These are phyloP conservation scores for Ceratocystis diversiconidia DNA, from an alignment of 2,329 filamentous ascomycete genomes.

Conservation along the genomic window DNA sequence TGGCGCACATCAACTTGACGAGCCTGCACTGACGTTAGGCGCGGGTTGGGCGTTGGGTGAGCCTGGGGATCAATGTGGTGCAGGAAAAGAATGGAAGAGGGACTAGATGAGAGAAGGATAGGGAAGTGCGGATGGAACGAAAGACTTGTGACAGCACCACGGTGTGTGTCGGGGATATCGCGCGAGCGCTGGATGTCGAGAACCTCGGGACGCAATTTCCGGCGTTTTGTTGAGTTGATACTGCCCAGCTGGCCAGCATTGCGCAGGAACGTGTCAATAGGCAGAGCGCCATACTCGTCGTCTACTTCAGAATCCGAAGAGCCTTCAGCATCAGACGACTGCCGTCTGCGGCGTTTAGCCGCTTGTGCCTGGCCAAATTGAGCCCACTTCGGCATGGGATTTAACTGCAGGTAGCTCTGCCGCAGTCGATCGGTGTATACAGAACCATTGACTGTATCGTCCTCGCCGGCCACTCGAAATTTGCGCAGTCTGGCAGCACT, in stretches of 20 bases:
- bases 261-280: slow-evolving; percentile 67
- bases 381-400: slow-evolving; percentile 49
- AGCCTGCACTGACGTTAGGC: slow-evolving; percentile 79
- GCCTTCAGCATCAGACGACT: slow-evolving; percentile 31
- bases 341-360: slow-evolving; percentile 37
- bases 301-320: slow-evolving; percentile 31
- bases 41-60: slow-evolving; percentile 67
- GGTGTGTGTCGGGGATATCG: slow-evolving; percentile 67
- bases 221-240: slow-evolving; percentile 39
- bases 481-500: slow-evolving; percentile 65
- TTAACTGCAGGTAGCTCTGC: slow-evolving; percentile 53
- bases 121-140: slow-evolving; percentile 83
- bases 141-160: slow-evolving; percentile 66
- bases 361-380: slow-evolving; percentile 36
- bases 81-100: slow-evolving; percentile 70
- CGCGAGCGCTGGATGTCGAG: slow-evolving; percentile 81
- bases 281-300: slow-evolving; percentile 50
- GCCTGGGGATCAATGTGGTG: slow-evolving; percentile 74
- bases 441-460: slow-evolving; percentile 73
- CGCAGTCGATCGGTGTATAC: slow-evolving; percentile 74
- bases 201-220: slow-evolving; percentile 70
- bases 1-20: slow-evolving; percentile 71
- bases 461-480: slow-evolving; percentile 61
- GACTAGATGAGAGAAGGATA: slow-evolving; percentile 77
- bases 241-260: slow-evolving; percentile 54